phyloP scores from a whole-genome alignment of 305 asterid species.

The Fraxinus albicans region DNA sequence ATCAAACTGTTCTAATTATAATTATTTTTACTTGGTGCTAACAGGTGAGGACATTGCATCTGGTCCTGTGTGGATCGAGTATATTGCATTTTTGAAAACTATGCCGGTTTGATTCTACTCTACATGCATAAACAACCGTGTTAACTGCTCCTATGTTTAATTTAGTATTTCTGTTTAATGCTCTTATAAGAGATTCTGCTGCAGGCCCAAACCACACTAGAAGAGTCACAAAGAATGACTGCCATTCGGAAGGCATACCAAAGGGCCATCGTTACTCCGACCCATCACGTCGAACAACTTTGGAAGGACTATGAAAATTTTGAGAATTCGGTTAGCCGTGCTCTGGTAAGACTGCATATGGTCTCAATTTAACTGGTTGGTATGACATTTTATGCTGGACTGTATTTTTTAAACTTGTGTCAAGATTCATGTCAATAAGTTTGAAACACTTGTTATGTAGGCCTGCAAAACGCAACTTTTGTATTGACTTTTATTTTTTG shows the following conservation, averaged over 20 bases:
- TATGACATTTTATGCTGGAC: neutral
- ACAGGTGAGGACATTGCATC: constrained; percentile 87
- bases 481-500: neutral
- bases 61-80: constrained; percentile 97
- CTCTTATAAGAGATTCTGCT: constrained; percentile 29
- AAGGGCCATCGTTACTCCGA: constrained; percentile 86
- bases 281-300: constrained; percentile 85
- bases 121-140: constrained; percentile 13
- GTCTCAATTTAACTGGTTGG: constrained; percentile 10
- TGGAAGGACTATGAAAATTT: constrained; percentile 98
- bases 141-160: constrained; percentile 11
- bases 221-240: constrained; percentile 84
- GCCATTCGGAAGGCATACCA: constrained; percentile 80
- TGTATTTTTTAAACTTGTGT: constrained; percentile 11
- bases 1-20: neutral
- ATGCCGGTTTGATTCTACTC: constrained; percentile 61
- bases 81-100: constrained; percentile 77
- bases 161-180: neutral
- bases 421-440: constrained; percentile 1
- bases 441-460: neutral
- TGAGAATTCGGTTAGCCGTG: constrained; percentile 91
- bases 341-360: constrained; percentile 59
- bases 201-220: constrained; percentile 72
- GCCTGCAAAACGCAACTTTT: neutral
- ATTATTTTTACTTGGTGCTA: constrained; percentile 23